phyloP scores from a whole-genome alignment of 164 flowering plant species.

The Tinospora cordifolia region DNA sequence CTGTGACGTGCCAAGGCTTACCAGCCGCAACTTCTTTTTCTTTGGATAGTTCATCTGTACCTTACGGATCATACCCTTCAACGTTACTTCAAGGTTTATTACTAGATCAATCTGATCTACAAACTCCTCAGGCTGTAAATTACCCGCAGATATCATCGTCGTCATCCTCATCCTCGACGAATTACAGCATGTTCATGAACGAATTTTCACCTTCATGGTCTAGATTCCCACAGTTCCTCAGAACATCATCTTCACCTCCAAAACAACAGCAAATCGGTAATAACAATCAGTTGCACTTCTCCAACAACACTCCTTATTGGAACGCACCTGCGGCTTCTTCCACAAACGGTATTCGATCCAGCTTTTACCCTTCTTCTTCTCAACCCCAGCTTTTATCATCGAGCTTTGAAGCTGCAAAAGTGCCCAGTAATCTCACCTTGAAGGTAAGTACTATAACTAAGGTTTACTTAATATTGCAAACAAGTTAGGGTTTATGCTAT shows the following conservation, averaged over 20 bases:
- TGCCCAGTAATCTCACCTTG: background rate
- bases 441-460: constrained; percentile 20
- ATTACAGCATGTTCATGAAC: constrained; percentile 25
- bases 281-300: constrained; percentile 50
- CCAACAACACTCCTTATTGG: constrained; percentile 66
- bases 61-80: constrained; percentile 35
- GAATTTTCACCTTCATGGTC: constrained; percentile 34
- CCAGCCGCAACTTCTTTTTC: constrained; percentile 17
- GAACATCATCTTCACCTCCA: constrained; percentile 33
- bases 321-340: constrained; percentile 38
- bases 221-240: constrained; percentile 47
- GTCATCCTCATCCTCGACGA: constrained; percentile 22
- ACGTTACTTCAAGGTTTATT: constrained; percentile 35
- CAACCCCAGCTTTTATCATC: constrained; percentile 21
- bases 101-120: constrained; percentile 27
- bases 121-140: constrained; percentile 14
- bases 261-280: constrained; percentile 26
- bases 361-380: constrained; percentile 26
- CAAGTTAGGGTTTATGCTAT: too few species aligned
- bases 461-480: too few species aligned
- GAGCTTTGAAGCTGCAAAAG: background rate
- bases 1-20: constrained; percentile 22
- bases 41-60: constrained; percentile 20
- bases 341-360: constrained; percentile 22
- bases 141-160: constrained; percentile 10